These are phyloP conservation scores for Plantago major DNA, from an alignment of 257 asterid genomes.

Conservation along the genomic window DNA sequence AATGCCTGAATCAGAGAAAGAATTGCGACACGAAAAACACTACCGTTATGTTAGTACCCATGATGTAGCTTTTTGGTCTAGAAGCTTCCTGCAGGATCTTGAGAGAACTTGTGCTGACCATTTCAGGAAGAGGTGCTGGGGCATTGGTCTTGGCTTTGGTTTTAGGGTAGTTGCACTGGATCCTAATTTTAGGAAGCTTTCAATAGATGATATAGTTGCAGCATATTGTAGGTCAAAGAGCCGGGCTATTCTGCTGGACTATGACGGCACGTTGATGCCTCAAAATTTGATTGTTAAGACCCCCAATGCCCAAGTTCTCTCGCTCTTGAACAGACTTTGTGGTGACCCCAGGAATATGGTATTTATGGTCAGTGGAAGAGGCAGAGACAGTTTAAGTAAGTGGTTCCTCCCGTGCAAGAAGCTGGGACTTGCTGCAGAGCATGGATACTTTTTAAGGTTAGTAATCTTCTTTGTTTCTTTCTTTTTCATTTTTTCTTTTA, in stretches of 20 bases:
- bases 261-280: slow-evolving; percentile 94
- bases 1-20: slow-evolving; percentile 68
- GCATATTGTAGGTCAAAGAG: slow-evolving; percentile 58
- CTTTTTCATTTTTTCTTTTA: background rate
- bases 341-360: slow-evolving; percentile 57
- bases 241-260: slow-evolving; percentile 86
- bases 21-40: slow-evolving; percentile 82
- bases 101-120: slow-evolving; percentile 90
- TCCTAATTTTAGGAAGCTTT: slow-evolving; percentile 82
- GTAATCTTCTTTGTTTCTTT: slow-evolving; percentile 6
- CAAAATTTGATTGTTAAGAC: slow-evolving; percentile 70
- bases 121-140: slow-evolving; percentile 84
- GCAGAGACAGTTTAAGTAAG: slow-evolving; percentile 65
- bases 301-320: slow-evolving; percentile 65
- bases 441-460: slow-evolving; percentile 85
- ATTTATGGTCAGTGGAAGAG: slow-evolving; percentile 91
- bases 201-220: slow-evolving; percentile 61
- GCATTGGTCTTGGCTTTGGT: slow-evolving; percentile 88
- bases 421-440: slow-evolving; percentile 91
- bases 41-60: slow-evolving; percentile 80
- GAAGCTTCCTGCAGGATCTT: slow-evolving; percentile 87
- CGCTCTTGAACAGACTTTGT: slow-evolving; percentile 66
- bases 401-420: slow-evolving; percentile 82
- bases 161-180: slow-evolving; percentile 86
- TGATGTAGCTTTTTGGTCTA: slow-evolving; percentile 79